Percentiles rank a stretch among this genome's conserved stretches.
These are phyloP conservation scores for Xylariaceae sp. DNA, from an alignment of 2,329 filamentous ascomycete species.

Conservation along the genomic window DNA sequence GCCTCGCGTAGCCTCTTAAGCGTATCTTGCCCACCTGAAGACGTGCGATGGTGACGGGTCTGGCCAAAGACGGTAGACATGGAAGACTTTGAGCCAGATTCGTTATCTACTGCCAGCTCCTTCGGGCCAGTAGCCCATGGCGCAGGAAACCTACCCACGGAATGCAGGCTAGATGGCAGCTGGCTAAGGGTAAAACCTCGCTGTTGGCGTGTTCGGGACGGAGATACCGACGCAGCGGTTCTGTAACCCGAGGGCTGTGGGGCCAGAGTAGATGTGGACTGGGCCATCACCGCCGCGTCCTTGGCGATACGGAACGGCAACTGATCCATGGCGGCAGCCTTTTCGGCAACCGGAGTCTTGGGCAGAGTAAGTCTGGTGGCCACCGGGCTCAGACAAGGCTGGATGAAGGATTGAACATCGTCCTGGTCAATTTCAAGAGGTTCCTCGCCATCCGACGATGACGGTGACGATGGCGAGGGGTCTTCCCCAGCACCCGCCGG, in stretches of 20 bases:
- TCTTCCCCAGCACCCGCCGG: conserved; percentile 25
- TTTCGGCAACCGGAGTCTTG: conserved; percentile 55
- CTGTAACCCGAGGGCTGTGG: conserved; percentile 3
- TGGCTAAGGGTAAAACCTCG: conserved; percentile 31
- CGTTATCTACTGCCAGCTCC: conserved; percentile 34
- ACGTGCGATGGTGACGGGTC: conserved; percentile 46
- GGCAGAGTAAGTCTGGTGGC: conserved; percentile 54
- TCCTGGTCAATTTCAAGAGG: conserved; percentile 46
- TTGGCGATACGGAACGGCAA: conserved; percentile 37
- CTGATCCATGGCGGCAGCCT: conserved; percentile 51
- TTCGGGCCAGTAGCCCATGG: conserved; percentile 44
- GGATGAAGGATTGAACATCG: conserved; percentile 56
- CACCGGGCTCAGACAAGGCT: conserved; percentile 53
- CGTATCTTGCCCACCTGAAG: conserved; percentile 54
- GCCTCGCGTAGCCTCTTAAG: conserved; percentile 54
- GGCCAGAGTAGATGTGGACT: conserved; percentile 14
- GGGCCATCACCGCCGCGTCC: conserved; percentile 27
- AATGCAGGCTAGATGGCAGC: conserved; percentile 22
- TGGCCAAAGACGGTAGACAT: conserved; percentile 47
- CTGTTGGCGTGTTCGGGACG: conserved; percentile 22
- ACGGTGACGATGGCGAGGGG: conserved; percentile 23
- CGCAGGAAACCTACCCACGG: conserved; percentile 28
- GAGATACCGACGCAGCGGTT: background rate
- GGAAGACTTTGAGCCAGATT: conserved; percentile 34
- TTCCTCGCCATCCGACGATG: conserved; percentile 35